A percentile compares a stretch with the other conserved stretches of the same genome.
Conservation (phyloP, 1,284 basidiomycete species). For the Cronartium ribicola region DNA sequence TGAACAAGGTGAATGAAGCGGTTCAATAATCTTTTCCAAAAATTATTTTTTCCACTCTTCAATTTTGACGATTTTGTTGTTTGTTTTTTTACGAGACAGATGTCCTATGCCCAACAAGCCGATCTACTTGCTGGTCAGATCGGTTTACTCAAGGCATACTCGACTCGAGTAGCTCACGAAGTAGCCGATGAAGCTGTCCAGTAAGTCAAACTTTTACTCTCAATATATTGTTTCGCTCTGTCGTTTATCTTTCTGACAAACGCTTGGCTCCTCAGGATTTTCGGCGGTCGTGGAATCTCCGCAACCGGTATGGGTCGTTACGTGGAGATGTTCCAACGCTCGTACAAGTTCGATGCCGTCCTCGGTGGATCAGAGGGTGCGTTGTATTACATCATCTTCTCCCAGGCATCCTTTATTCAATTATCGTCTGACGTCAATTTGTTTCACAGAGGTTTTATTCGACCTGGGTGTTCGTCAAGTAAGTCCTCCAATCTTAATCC, state of each 20-base stretch:
- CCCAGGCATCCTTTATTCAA: neutral
- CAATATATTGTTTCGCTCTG: slow-evolving; percentile 45
- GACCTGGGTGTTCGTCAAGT: slow-evolving; percentile 58
- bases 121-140: slow-evolving; percentile 61
- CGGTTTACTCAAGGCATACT: slow-evolving; percentile 64
- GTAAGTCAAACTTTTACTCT: slow-evolving; percentile 52
- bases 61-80: neutral
- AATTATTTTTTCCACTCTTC: neutral
- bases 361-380: slow-evolving; percentile 50
- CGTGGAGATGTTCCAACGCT: slow-evolving; percentile 56
- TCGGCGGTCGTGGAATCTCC: slow-evolving; percentile 65
- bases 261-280: slow-evolving; percentile 66
- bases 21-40: neutral
- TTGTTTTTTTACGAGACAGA: slow-evolving; percentile 34
- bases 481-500: slow-evolving; percentile 30
- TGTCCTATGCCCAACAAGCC: slow-evolving; percentile 68
- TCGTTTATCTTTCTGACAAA: slow-evolving; percentile 63
- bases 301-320: slow-evolving; percentile 60
- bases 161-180: slow-evolving; percentile 50
- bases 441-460: slow-evolving; percentile 53
- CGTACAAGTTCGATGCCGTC: slow-evolving; percentile 71
- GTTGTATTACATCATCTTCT: neutral
- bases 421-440: neutral
- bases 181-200: slow-evolving; percentile 73
- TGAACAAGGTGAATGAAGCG: slow-evolving; percentile 66